Evolutionary conservation across 108 stramenopile genomes (phyloP), one percentile per base, ranked within the genome.

Genomic region (Chaetoceros tenuissimus): DNA sequence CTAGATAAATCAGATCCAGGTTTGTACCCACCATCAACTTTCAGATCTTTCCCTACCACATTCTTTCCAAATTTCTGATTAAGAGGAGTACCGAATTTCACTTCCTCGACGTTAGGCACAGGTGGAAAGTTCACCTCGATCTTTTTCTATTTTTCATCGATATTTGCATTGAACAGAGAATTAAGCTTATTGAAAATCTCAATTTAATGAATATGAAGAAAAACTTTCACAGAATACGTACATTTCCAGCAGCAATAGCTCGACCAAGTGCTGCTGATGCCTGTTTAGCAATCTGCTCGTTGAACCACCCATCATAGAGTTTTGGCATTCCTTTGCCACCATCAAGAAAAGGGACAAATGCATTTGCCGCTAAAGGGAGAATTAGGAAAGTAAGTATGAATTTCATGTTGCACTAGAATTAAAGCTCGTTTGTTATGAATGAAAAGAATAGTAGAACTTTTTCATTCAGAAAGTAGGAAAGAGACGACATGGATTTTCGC

Each of bases 71-170:
- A 87, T 54, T 75, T 77, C 66, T 87, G 84, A 55, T 92, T 93
- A 21, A 89, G 69, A 17, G 85, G 85, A n/a, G 91, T 92, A 21
- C 85, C 84, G 66, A 84, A 83, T 55, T 69, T 78, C 3, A 77
- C 86, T 64, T 87, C 86, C 46, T 90, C 88, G 2, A 90, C 74
- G 59, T 90, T 90, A 1, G 88, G 88, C 3, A 88, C 79, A 0
- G 88, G 73, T 23, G 88, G 88, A 50, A 90, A 84, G 24, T 90
- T 69, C 22, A 90, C 80, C 46, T 90, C 84, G 31, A 90, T 86
- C 47, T 86, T 85, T 23, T 48, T 70, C 49, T 65, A 45, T 17
- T 18, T 19, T 16, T 19, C 18, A 5, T 10, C 23, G 23, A 13
- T 7, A 23, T 31, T 46, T 21, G 24, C 34, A 45, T 31, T 22